Conservation (phyloP, 1,139 yeast species). For the Candida anutae region DNA sequence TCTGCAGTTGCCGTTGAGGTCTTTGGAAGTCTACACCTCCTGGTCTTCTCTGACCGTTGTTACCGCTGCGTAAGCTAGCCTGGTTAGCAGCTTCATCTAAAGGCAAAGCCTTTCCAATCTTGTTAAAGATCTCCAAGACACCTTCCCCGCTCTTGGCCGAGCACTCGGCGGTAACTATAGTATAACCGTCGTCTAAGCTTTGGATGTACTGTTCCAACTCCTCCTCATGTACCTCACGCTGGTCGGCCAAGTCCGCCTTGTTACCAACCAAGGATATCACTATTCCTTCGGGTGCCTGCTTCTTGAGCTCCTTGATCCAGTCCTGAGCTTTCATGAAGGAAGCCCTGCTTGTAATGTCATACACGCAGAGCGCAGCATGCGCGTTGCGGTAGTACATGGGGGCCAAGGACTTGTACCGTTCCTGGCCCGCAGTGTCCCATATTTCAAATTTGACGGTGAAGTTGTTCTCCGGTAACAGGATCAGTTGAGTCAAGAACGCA, state of each 20-base stretch:
- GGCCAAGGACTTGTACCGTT: slow-evolving; percentile 37
- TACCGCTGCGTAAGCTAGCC: slow-evolving; percentile 19
- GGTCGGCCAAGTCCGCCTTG: slow-evolving; percentile 51
- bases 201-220: slow-evolving; percentile 31
- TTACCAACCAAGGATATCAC: slow-evolving; percentile 41
- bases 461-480: slow-evolving; percentile 8
- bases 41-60: slow-evolving; percentile 15
- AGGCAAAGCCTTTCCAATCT: slow-evolving; percentile 38
- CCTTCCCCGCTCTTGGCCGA: slow-evolving; percentile 44
- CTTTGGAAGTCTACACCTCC: slow-evolving; percentile 35
- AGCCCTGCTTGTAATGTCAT: slow-evolving; percentile 33
- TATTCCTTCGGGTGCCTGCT: slow-evolving; percentile 79
- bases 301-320: slow-evolving; percentile 93
- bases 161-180: slow-evolving; percentile 31
- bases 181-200: slow-evolving; percentile 20
- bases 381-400: slow-evolving; percentile 46
- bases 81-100: slow-evolving; percentile 29
- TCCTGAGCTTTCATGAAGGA: slow-evolving; percentile 86
- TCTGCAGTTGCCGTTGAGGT: slow-evolving; percentile 16
- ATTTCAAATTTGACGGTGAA: slow-evolving; percentile 32
- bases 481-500: slow-evolving; percentile 91
- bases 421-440: slow-evolving; percentile 52
- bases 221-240: slow-evolving; percentile 37
- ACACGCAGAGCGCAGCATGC: slow-evolving; percentile 25
- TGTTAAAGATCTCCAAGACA: slow-evolving; percentile 34